Evolutionary conservation across 2,329 filamentous ascomycete genomes (phyloP), one percentile per base, ranked within the genome.

Genomic region (Hirsutella rhossiliensis): DNA sequence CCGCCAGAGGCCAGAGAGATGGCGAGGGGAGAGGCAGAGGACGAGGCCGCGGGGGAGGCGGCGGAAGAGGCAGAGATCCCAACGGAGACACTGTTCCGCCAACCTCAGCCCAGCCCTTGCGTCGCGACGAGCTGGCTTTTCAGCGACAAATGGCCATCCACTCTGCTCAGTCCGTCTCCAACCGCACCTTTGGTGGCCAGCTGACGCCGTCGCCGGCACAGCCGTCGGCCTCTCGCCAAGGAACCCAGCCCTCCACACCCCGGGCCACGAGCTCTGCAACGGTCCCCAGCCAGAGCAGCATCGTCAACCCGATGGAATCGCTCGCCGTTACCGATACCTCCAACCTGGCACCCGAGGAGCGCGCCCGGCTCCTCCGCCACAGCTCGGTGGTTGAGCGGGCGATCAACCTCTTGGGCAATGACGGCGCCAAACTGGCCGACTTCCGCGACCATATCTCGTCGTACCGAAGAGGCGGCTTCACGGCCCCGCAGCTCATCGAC

Each of bases 91-190:
- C 84, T 18, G 64, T 90, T 20, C 84, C 87, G 4, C 68, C 76
- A 6, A 85, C 84, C 29, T 87, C 84, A 44, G 83, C 85, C 1
- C 87, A 92, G 51, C 82, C 87, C 1, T 61, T 96, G 57, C 77
- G 85, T 41, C 73, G 92, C 57, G 92, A 94, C 50, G 87, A 97
- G 62, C 67, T 95, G 43, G 90, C 92, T 3, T 94, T 87, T 60
- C 90, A 97, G 57, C 75, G 92, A 42, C 87, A 94, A 56, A 80
- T 94, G 72, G 89, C 88, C 36, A 87, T 97, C 41, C 88, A 94
- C 54, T 89, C 82, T 41, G 82, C 87, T 1, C 87, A 94, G 56
- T 87, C 87, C 0, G 75, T 87, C 0, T 79, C 85, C 0, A 82
- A 77, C 38, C 78, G 88, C 38, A 87, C 80, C 3, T 96, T 96